Conservation (phyloP, 2,329 filamentous ascomycete genomes). For the Xylariaceae sp. region DNA sequence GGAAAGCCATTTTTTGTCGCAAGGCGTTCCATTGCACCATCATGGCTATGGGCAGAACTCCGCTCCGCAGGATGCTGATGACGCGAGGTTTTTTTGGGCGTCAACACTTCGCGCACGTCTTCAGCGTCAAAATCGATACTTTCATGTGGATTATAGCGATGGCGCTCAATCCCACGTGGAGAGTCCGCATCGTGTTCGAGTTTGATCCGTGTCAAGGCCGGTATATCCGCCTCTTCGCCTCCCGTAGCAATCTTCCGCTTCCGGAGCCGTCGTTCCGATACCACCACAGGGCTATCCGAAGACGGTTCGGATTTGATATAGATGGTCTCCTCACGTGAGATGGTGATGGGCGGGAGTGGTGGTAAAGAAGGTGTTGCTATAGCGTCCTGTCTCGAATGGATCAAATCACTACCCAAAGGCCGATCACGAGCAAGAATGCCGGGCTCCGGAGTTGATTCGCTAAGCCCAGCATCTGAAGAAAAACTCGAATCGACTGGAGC, state of each 20-base stretch:
- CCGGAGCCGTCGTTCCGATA: constrained; percentile 47
- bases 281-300: constrained; percentile 48
- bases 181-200: constrained; percentile 36
- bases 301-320: constrained; percentile 49
- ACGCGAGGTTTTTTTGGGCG: constrained; percentile 36
- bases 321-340: not conserved
- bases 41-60: no score
- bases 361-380: constrained; percentile 29
- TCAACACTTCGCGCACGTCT: constrained; percentile 40
- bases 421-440: not conserved
- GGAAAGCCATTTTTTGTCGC: no score
- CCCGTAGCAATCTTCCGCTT: constrained; percentile 41
- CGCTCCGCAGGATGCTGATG: constrained; percentile 12
- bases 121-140: constrained; percentile 59
- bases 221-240: constrained; percentile 20
- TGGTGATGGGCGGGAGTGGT: constrained; percentile 21
- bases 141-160: constrained; percentile 42
- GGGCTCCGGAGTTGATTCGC: constrained; percentile 6
- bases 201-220: constrained; percentile 38
- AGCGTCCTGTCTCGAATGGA: no score
- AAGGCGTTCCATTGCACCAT: no score
- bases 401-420: no score
- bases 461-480: constrained; percentile 18
- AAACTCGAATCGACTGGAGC: constrained; percentile 19
- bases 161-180: constrained; percentile 23